A percentile compares a stretch with the other conserved stretches of the same genome.
phyloP scores from a whole-genome alignment of 352 stramenopile species.

The Phytophthora cactorum region DNA sequence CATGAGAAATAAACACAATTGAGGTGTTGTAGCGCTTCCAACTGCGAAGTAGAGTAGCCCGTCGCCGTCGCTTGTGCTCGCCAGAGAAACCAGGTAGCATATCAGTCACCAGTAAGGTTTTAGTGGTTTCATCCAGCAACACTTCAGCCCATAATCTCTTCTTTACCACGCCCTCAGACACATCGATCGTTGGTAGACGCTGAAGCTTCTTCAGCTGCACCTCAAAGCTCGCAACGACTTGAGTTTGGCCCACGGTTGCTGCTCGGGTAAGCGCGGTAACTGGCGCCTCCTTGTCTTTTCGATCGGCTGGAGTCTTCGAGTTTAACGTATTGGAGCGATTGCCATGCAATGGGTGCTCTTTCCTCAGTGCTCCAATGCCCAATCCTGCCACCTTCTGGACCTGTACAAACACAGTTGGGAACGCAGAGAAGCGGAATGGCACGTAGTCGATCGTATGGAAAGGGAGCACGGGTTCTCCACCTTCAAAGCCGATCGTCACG shows the following conservation, averaged over 20 bases:
- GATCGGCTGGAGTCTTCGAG: slow-evolving; percentile 7
- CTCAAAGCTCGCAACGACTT: slow-evolving; percentile 78
- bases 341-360: slow-evolving; percentile 27
- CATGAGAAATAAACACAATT: slow-evolving; percentile 69
- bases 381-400: slow-evolving; percentile 69
- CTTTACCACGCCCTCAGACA: slow-evolving; percentile 65
- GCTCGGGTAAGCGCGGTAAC: slow-evolving; percentile 30
- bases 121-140: slow-evolving; percentile 77
- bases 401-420: slow-evolving; percentile 75
- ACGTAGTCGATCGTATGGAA: slow-evolving; percentile 87
- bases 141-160: slow-evolving; percentile 83
- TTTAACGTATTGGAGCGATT: slow-evolving; percentile 15
- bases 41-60: slow-evolving; percentile 72
- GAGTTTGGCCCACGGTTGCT: slow-evolving; percentile 32
- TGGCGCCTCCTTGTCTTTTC: slow-evolving; percentile 9
- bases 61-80: slow-evolving; percentile 69
- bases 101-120: slow-evolving; percentile 83
- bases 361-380: slow-evolving; percentile 40
- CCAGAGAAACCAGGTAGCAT: slow-evolving; percentile 76
- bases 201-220: slow-evolving; percentile 84
- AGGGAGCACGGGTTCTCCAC: slow-evolving; percentile 69
- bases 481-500: slow-evolving; percentile 59
- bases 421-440: slow-evolving; percentile 68
- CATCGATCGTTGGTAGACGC: slow-evolving; percentile 77
- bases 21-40: slow-evolving; percentile 84